Percentiles rank a stretch among this genome's conserved stretches.
phyloP scores from a whole-genome alignment of 345 rosid species.

The Eucalyptus erythrocorys region DNA sequence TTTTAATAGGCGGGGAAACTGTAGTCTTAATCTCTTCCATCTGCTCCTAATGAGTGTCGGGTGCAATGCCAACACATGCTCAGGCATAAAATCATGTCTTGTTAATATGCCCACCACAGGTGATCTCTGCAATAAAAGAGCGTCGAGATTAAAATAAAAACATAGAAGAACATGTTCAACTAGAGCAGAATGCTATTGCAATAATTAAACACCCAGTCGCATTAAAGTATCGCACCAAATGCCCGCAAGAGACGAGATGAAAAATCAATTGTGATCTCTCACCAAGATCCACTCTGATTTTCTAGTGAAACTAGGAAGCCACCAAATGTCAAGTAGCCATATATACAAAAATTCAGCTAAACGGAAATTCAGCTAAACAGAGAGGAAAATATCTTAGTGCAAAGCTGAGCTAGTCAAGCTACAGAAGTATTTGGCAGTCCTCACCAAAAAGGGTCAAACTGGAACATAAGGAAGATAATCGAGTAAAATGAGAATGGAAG shows the following conservation, averaged over 20 bases:
- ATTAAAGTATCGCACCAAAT: not conserved
- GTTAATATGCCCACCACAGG: slow-evolving; percentile 83
- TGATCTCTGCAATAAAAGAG: slow-evolving; percentile 39
- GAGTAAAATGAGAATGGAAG: not conserved
- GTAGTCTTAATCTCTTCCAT: slow-evolving; percentile 72
- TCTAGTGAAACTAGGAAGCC: not conserved
- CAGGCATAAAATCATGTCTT: slow-evolving; percentile 93
- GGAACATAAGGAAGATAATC: not conserved
- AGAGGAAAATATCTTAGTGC: not conserved
- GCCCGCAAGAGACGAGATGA: not conserved
- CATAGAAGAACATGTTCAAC: not conserved
- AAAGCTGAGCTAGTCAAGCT: not conserved
- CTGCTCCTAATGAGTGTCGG: slow-evolving; percentile 37
- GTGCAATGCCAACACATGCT: slow-evolving; percentile 63
- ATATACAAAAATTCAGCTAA: not conserved
- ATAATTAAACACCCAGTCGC: not conserved
- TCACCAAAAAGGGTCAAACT: not conserved
- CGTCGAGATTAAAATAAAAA: not conserved
- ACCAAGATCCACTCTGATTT: not conserved
- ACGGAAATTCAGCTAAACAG: not conserved
- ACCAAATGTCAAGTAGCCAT: not conserved
- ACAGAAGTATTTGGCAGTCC: not conserved
- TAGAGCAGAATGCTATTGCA: not conserved
- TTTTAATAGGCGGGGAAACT: slow-evolving; percentile 15
- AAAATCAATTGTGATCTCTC: not conserved